Evolutionary conservation across 495 filamentous ascomycete species (phyloP), one percentile per base, ranked within the genome.

Genomic region (Penicillium samsonianum): DNA sequence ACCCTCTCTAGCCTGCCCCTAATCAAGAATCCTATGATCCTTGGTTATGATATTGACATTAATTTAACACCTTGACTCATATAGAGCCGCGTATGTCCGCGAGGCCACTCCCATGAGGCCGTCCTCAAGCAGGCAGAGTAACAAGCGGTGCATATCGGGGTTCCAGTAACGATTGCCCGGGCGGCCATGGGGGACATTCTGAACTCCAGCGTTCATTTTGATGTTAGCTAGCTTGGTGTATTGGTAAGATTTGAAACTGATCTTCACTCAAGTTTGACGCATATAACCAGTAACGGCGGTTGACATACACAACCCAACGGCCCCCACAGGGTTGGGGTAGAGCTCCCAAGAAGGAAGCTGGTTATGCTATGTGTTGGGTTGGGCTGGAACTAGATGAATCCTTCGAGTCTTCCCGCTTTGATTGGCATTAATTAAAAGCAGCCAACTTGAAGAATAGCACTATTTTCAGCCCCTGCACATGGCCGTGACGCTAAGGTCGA

Each of bases 131-230:
- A 46, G 57, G 57, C 57, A n/a, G 50, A 52, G 19, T 31, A 41
- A n/a, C 51, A 43, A 33, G 51, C 58, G 5, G 14, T 44, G 3
- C 51, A 60, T 38, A 55, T 50, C 16, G 50, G 51, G 14, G 25
- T 50, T 22, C 50, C 58, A 14, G 51, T 60, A 14, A 55, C 45
- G 19, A 44, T 60, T 55, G 58, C 45, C 17, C 51, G 20, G 31
- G 47, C 47, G 5, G 40, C 56, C 20, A 44, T 52, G 7, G 56
- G 40, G 14, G 56, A 48, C 23, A 45, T 52, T 30, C 11, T 58
- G 31, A 52, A 53, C 17, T 45, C 40, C 12, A 58, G 56, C 30
- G 44, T 58, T n/a, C n/a, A n/a, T n/a, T n/a, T n/a, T n/a, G n/a
- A n/a, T n/a, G n/a, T n/a, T n/a, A n/a, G n/a, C n/a, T n/a, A n/a